phyloP scores from a whole-genome alignment of 768 basidiomycete genomes.

The Tulasnella sp. region DNA sequence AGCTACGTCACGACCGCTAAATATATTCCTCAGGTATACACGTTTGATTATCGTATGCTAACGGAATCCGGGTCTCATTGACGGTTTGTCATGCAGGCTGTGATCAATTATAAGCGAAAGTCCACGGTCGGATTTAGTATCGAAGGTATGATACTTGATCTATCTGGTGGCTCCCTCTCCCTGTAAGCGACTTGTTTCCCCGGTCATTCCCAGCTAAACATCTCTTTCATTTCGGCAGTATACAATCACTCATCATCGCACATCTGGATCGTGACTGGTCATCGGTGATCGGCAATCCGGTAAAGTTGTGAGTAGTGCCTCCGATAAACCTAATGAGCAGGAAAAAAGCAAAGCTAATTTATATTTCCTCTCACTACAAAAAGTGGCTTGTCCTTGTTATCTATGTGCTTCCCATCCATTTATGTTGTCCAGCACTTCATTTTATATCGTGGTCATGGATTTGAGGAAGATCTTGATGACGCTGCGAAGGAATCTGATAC shows the following conservation, averaged over 20 bases:
- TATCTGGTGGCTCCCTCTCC: slow-evolving; percentile 25
- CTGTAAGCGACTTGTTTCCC: slow-evolving; percentile 17
- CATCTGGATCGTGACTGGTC: slow-evolving; percentile 22
- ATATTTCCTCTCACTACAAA: neutral
- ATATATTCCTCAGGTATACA: slow-evolving; percentile 30
- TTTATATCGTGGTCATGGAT: slow-evolving; percentile 19
- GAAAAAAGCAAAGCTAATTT: neutral
- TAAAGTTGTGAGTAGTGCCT: slow-evolving; percentile 12
- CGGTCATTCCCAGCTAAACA: neutral
- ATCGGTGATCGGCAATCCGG: slow-evolving; percentile 23
- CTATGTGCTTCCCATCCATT: slow-evolving; percentile 25
- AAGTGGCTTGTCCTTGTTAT: slow-evolving; percentile 24
- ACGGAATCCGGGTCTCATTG: neutral
- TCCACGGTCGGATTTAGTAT: slow-evolving; percentile 27
- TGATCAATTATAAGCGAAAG: slow-evolving; percentile 28
- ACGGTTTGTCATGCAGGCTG: slow-evolving; percentile 14
- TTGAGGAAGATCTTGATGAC: neutral
- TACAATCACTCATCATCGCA: slow-evolving; percentile 26
- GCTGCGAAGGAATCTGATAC: neutral
- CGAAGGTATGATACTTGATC: slow-evolving; percentile 28
- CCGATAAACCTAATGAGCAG: neutral
- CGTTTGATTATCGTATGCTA: too few species aligned
- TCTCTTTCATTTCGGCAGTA: slow-evolving; percentile 3
- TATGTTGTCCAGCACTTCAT: slow-evolving; percentile 28
- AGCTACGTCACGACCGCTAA: slow-evolving; percentile 28